A percentile compares a stretch with the other conserved stretches of the same genome.
Evolutionary conservation across 441 rosid genomes (phyloP).

Genomic region (Populus tomentosa): DNA sequence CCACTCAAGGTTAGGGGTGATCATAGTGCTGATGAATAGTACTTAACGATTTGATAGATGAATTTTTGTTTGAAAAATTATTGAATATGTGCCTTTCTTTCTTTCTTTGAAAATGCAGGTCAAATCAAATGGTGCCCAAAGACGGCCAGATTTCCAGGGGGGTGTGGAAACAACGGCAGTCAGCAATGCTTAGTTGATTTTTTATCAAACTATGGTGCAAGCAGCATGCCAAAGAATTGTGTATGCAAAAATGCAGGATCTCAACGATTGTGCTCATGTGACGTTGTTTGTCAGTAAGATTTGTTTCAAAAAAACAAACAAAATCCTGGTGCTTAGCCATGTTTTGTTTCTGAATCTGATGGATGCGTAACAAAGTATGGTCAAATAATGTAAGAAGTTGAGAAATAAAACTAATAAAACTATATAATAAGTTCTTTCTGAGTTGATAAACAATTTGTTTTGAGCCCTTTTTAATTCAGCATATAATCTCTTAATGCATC

Average conservation of each 20-base stretch:
- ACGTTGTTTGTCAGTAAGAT: not conserved
- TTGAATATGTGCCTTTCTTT: not conserved
- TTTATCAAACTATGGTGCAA: conserved; percentile 3
- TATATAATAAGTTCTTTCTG: not conserved
- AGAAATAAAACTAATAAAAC: not conserved
- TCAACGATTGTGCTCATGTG: not conserved
- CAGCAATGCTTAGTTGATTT: conserved; percentile 4
- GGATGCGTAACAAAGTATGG: not conserved
- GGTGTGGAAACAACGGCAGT: not conserved
- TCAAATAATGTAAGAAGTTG: not conserved
- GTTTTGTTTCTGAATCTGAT: not conserved
- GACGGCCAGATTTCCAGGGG: not conserved
- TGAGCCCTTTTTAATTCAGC: not conserved
- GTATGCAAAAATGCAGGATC: not conserved
- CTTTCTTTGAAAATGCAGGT: not conserved
- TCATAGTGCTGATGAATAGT: no score
- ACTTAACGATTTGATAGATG: not conserved
- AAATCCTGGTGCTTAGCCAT: not conserved
- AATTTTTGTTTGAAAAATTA: not conserved
- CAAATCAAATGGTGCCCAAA: conserved; percentile 3
- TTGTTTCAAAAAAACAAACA: not conserved
- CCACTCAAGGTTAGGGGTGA: not conserved
- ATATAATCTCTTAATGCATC: not conserved
- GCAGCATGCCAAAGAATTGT: conserved; percentile 16
- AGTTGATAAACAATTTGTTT: not conserved